Conservation (phyloP, 345 rosid genomes). For the Psidium friedrichsthalianum region DNA sequence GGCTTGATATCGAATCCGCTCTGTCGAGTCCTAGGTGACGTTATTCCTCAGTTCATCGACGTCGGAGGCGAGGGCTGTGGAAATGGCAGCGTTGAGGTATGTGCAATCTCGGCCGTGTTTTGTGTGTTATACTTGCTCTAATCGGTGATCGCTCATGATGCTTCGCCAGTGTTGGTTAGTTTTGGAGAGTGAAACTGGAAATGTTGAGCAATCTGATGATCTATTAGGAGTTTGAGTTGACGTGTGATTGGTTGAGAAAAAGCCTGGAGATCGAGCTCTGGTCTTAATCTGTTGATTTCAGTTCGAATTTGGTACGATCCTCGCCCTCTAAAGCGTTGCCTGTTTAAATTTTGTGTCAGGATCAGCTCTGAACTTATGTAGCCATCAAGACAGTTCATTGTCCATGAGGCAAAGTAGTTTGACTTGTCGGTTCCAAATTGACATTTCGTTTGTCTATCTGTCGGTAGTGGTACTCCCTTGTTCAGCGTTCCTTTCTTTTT, state of each 20-base stretch:
- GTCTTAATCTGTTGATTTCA: neutral
- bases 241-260: neutral
- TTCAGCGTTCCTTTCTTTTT: neutral
- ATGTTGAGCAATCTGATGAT: neutral
- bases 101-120: neutral
- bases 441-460: neutral
- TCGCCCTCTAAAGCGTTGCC: neutral
- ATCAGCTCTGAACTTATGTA: neutral
- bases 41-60: constrained; percentile 36
- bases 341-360: neutral
- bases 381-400: neutral
- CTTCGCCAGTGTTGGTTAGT: neutral
- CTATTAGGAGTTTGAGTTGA: neutral
- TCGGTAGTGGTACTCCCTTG: neutral
- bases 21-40: constrained; percentile 42
- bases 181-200: neutral
- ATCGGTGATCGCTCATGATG: neutral
- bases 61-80: constrained; percentile 9
- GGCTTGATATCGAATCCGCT: constrained; percentile 36
- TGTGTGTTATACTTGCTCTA: neutral
- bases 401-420: neutral
- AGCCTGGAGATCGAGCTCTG: neutral
- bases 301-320: neutral
- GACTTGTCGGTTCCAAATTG: neutral
- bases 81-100: neutral